Evolutionary conservation across 1,284 basidiomycete species (phyloP), one percentile per base, ranked within the genome.

Genomic region (Trametes hirsuta): DNA sequence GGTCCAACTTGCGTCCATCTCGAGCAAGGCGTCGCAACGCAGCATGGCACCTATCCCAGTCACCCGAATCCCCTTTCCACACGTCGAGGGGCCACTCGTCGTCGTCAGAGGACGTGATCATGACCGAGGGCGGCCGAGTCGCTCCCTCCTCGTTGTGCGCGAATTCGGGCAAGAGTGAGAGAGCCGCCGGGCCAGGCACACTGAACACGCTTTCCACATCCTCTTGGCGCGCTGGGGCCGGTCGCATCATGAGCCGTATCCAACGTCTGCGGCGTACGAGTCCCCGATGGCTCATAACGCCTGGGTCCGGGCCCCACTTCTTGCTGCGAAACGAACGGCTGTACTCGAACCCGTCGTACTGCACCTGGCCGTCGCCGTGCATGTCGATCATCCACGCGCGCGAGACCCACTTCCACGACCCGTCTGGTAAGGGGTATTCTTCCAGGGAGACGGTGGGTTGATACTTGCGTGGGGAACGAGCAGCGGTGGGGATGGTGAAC

Each of bases 341-440:
- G 75, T 93, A 93, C 72, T 93, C 88, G 65, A 92, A 93, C 41
- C 91, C 91, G 66, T 93, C 91, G 65, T 89, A 81, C 67, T 91
- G 87, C 4, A 92, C 87, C 66, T 87, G 82, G 50, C 88, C 89
- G 63, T 89, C 84, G 21, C 84, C 81, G 41, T 87, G 86, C 91
- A 93, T 93, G 75, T 93, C 91, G 59, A 93, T 84, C 88, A 93
- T 90, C 91, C 91, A 93, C 6, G 81, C 75, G 37, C 82, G 81
- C 39, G 89, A 91, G 2, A 91, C 84, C 91, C 91, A 93, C 46
- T 75, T 80, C 91, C 91, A 93, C 11, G 81, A 84, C 24, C 89
- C 90, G 66, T 92, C 89, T 1, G 91, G 91, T 24, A 93, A 81
- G n/a, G 89, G 87, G 66, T 88, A 93, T 51, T 83, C 81, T 4